Evolutionary conservation across 176 grass and related monocot species (phyloP).

Genomic region (Tillandsia fasciculata): DNA sequence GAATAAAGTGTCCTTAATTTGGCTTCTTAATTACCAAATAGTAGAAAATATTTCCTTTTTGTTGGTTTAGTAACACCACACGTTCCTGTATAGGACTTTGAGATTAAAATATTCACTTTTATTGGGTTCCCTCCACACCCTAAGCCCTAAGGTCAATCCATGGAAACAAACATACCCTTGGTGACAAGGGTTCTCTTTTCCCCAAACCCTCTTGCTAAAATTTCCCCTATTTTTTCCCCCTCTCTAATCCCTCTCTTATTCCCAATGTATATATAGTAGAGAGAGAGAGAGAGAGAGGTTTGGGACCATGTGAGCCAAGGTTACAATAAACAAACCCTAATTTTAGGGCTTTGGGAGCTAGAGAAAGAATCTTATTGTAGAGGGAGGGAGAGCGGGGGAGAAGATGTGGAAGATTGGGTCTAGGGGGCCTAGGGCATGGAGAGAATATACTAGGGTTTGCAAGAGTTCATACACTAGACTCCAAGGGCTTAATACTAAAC

Average conservation of each 20-base stretch:
- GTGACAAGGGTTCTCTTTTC: slow-evolving; percentile 81
- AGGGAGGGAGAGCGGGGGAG: slow-evolving; percentile 25
- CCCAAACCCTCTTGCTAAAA: slow-evolving; percentile 18
- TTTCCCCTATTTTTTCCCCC: not conserved
- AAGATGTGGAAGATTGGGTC: slow-evolving; percentile 40
- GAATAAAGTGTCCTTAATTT: too few species aligned
- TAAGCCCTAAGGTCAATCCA: slow-evolving; percentile 49
- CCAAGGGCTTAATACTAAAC: slow-evolving; percentile 58
- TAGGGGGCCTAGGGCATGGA: not conserved
- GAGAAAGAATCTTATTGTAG: slow-evolving; percentile 52
- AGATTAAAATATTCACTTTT: too few species aligned
- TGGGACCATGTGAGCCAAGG: too few species aligned
- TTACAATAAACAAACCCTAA: not conserved
- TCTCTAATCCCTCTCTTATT: slow-evolving; percentile 21
- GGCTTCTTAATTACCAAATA: too few species aligned
- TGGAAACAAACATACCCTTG: slow-evolving; percentile 83
- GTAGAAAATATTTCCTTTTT: too few species aligned
- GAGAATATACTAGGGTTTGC: slow-evolving; percentile 70
- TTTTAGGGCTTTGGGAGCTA: slow-evolving; percentile 35
- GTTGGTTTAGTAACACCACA: too few species aligned
- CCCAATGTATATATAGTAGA: slow-evolving; percentile 6
- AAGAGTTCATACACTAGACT: slow-evolving; percentile 77
- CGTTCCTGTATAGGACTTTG: too few species aligned
- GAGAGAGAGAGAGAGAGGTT: not conserved
- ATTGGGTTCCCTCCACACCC: not conserved